A percentile compares a stretch with the other conserved stretches of the same genome.
phyloP scores from a whole-genome alignment of 176 grass and related monocot species.

The Areca catechu region DNA sequence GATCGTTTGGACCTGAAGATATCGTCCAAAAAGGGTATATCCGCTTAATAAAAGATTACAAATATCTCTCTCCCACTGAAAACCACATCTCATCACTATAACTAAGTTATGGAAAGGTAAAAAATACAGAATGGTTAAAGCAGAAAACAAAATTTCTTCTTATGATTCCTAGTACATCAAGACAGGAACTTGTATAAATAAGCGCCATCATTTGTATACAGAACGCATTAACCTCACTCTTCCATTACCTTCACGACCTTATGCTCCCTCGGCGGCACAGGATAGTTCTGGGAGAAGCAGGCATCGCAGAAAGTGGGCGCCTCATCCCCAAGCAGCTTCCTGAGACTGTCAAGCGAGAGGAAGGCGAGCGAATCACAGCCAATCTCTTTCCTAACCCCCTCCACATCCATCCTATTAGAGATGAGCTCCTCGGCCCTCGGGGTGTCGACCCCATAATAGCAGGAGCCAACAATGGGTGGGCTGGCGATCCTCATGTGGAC shows the following conservation, averaged over 20 bases:
- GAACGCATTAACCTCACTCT: constrained; percentile 1
- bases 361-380: constrained; percentile 81
- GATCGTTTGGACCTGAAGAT: too few relatives aligned
- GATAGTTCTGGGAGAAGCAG: constrained; percentile 73
- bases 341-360: constrained; percentile 66
- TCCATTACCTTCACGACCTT: constrained; percentile 18
- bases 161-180: too few relatives aligned
- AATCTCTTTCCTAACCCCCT: constrained; percentile 51
- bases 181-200: too few relatives aligned
- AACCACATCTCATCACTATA: too few relatives aligned
- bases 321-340: constrained; percentile 52
- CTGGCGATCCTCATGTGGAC: constrained; percentile 93
- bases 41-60: too few relatives aligned
- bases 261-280: constrained; percentile 37
- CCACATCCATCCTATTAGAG: constrained; percentile 59
- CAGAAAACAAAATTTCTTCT: too few relatives aligned
- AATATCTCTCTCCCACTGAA: too few relatives aligned
- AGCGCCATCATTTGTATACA: too few relatives aligned
- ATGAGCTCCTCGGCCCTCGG: constrained; percentile 70
- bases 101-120: too few relatives aligned
- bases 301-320: constrained; percentile 61
- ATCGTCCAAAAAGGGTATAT: too few relatives aligned
- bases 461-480: constrained; percentile 71
- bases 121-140: too few relatives aligned
- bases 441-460: constrained; percentile 91